A percentile compares a stretch with the other conserved stretches of the same genome.
phyloP scores from a whole-genome alignment of 2,329 filamentous ascomycete species.

The Penicillium sp. region DNA sequence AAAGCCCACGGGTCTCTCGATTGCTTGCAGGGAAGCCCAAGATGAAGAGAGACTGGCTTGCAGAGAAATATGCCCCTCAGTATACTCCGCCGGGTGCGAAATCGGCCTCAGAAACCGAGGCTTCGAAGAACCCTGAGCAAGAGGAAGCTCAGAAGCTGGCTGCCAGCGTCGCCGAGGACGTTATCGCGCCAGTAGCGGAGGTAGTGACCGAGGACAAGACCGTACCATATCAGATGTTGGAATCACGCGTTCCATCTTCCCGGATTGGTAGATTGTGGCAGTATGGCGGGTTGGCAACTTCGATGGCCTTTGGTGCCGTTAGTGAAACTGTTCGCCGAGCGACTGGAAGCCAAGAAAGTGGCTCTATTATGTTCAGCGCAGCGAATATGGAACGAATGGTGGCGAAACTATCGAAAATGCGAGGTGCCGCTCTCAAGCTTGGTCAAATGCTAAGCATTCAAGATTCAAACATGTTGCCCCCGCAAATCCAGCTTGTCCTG shows the following conservation, averaged over 20 bases:
- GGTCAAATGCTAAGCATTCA: constrained; percentile 99
- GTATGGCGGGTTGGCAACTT: constrained; percentile 87
- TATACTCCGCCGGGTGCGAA: background rate
- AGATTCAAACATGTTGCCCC: constrained; percentile 88
- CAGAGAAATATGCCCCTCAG: constrained; percentile 1
- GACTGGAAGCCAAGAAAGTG: constrained; percentile 64
- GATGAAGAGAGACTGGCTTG: constrained; percentile 17
- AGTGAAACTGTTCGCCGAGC: constrained; percentile 80
- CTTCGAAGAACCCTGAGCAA: constrained; percentile 18
- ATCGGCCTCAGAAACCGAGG: background rate
- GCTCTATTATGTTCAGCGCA: constrained; percentile 83
- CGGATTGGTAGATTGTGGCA: constrained; percentile 89
- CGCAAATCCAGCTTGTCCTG: constrained; percentile 81
- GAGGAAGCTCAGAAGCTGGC: constrained; percentile 49
- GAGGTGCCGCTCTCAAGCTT: constrained; percentile 92
- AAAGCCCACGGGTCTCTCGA: constrained; percentile 58
- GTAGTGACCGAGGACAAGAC: constrained; percentile 27
- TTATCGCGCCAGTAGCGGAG: constrained; percentile 20
- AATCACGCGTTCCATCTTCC: constrained; percentile 87
- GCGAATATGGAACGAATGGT: constrained; percentile 93
- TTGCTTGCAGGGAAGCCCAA: constrained; percentile 51
- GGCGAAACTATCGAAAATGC: constrained; percentile 89
- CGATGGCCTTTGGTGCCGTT: constrained; percentile 91
- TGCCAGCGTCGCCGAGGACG: constrained; percentile 48
- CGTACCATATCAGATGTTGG: constrained; percentile 68